phyloP scores from a whole-genome alignment of 1,139 yeast genomes.

The Pichia sp. region DNA sequence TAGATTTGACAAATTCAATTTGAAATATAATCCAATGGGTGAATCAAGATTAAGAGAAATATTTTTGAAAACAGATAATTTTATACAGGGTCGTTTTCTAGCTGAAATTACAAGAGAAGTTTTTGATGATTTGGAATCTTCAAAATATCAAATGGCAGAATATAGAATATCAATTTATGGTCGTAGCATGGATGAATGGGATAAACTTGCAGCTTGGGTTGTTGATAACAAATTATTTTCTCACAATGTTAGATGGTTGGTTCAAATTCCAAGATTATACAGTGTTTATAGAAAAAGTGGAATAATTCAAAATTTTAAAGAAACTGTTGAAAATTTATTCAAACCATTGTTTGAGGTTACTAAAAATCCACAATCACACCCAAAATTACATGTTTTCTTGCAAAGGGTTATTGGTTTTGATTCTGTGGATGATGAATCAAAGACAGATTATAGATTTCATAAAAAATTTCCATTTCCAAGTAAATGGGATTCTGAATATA shows the following conservation, averaged over 20 bases:
- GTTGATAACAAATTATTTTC: conserved; percentile 87
- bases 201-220: conserved; percentile 90
- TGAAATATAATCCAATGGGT: conserved; percentile 97
- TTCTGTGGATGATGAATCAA: conserved; percentile 97
- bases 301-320: conserved; percentile 65
- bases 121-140: conserved; percentile 83
- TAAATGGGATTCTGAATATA: conserved; percentile 67
- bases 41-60: conserved; percentile 95
- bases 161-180: conserved; percentile 94
- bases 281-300: conserved; percentile 80
- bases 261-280: conserved; percentile 91
- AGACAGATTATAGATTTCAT: conserved; percentile 74
- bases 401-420: conserved; percentile 97
- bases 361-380: conserved; percentile 74
- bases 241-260: conserved; percentile 93
- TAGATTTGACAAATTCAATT: conserved; percentile 93
- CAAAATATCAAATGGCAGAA: conserved; percentile 96
- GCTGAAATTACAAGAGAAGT: conserved; percentile 95
- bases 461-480: conserved; percentile 78
- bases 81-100: conserved; percentile 76
- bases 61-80: conserved; percentile 91
- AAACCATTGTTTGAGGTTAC: conserved; percentile 92
- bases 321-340: conserved; percentile 71
- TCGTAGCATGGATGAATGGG: conserved; percentile 87
- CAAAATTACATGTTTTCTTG: conserved; percentile 79